Base-by-base conservation (phyloP, 768 basidiomycete species). In the Suillus subluteus region DNA sequence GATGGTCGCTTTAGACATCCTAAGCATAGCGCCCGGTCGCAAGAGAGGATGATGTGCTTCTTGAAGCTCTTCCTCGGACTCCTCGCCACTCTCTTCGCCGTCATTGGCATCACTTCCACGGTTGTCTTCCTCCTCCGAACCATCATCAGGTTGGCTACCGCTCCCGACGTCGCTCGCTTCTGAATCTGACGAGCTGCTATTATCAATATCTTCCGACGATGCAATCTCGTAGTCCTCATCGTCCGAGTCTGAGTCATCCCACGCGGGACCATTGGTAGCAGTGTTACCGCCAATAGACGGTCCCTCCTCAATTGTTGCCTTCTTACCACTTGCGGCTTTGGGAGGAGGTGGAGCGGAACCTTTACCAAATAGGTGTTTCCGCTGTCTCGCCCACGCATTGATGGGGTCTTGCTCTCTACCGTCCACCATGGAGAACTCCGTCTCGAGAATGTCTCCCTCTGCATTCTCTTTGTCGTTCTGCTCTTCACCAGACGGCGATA, bases 381-480 rank as follows among this genome's bases (percentile, higher is more conserved):
- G 82, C 62, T 79, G 78, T 55, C 86, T 78, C n/a, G 87, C 84
- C 92, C 92, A 94, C 38, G 83, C 81, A 43, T 81, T 78, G 59
- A 94, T 88, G 30, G 85, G 83, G 44, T 88, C 86, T 70, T 88
- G 84, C 73, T 93, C 91, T 69, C 81, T 82, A 35, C 85, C 86
- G 68, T 94, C 92, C 5, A 94, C 83, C 84, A 92, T 87, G 38
- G 84, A 82, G 72, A 94, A 91, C 72, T 87, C 86, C 1, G 87
- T 87, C 74, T 91, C 90, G 55, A 86, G 79, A 0, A 82, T 83
- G 9, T 81, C 79, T 9, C 80, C 83, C 37, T 82, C 84, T 2
- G 76, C 79, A 23, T 79, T 82, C 32, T 76, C 79, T n/a, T 73
- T 78, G 1, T 72, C 76, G 26, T 62, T 65, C 7, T 64, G 67